Base-by-base conservation (phyloP, 2,329 filamentous ascomycete genomes). In the Chaetomium olivaceum region DNA sequence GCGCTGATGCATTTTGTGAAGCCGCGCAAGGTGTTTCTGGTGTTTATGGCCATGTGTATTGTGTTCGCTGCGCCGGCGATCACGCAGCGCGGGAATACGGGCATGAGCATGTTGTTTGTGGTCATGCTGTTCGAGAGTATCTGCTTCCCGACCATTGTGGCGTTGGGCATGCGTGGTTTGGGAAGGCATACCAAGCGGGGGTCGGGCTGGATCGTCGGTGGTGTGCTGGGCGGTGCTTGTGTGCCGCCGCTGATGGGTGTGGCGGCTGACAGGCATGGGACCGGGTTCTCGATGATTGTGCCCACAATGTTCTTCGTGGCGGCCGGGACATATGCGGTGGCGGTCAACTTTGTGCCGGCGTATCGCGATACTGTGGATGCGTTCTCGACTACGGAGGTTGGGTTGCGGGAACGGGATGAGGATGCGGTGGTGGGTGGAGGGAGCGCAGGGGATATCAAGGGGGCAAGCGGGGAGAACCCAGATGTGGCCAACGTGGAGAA, bases 81-180 rank as follows among this genome's bases (percentile, higher is more conserved):
- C 69, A 81, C 81, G 0, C 76, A 81, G 64, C 70, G 76, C 12
- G 80, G 78, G n/a, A 79, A 81, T 68, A 76, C 75, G 0, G 83
- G 83, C 54, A 78, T 87, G 67, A 79, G 82, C 5, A 87, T 92
- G 81, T 83, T 92, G 33, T 91, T 87, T 76, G 68, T 91, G 11
- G 86, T 89, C 7, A 81, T 93, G 27, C 92, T 93, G 80, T 93
- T 93, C 77, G 91, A 92, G 77, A 89, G 86, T 4, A 90, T 92
- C 73, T 90, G 89, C 76, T 94, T 93, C 80, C 91, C 91, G 0
- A 93, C 90, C 21, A 92, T 94, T 72, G 87, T 94, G 33, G 90
- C 90, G 0, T 81, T 93, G 2, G 89, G 89, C 9, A 91, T 92
- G 80, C 85, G 89, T 25, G 90, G 90, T 2, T 82, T 93, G 1